Conservation (phyloP, 2,329 filamentous ascomycete genomes). For the Claviceps quebecensis region DNA sequence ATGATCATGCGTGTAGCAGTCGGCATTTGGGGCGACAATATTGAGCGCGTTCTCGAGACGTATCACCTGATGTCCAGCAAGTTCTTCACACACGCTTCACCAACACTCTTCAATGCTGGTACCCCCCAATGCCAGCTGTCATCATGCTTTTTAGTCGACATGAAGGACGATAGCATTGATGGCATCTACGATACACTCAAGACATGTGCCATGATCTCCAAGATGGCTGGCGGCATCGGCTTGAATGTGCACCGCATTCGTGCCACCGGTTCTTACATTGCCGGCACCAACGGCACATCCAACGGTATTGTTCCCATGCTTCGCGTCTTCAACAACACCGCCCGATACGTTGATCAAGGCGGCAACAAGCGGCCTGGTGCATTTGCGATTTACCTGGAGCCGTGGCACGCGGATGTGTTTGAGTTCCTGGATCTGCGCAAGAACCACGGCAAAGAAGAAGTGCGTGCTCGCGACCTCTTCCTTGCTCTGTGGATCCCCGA, state of each 20-base stretch:
- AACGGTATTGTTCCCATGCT: constrained; percentile 98
- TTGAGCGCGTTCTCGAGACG: constrained; percentile 90
- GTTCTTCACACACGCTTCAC: constrained; percentile 95
- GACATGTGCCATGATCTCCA: constrained; percentile 99
- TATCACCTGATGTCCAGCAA: constrained; percentile 99
- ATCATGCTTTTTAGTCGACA: constrained; percentile 97
- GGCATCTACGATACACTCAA: constrained; percentile 98
- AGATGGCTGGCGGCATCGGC: constrained; percentile 96
- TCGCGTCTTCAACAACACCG: constrained; percentile 98
- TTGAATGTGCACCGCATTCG: constrained; percentile 94
- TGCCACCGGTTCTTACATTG: constrained; percentile 94
- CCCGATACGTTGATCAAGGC: constrained; percentile 95
- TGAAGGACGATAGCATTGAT: constrained; percentile 99
- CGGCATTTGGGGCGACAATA: constrained; percentile 87
- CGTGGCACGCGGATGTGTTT: constrained; percentile 96
- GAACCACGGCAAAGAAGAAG: constrained; percentile 98
- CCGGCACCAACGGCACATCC: constrained; percentile 93
- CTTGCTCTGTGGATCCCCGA: constrained; percentile 97
- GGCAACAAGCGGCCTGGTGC: constrained; percentile 98
- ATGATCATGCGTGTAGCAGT: constrained; percentile 99
- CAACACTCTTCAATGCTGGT: constrained; percentile 94
- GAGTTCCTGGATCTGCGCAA: constrained; percentile 96
- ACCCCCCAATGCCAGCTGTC: constrained; percentile 90
- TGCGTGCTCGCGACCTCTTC: constrained; percentile 93
- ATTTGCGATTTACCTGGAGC: constrained; percentile 97